Conservation (phyloP, 2,329 filamentous ascomycete species). For the Colletotrichum simmondsii region DNA sequence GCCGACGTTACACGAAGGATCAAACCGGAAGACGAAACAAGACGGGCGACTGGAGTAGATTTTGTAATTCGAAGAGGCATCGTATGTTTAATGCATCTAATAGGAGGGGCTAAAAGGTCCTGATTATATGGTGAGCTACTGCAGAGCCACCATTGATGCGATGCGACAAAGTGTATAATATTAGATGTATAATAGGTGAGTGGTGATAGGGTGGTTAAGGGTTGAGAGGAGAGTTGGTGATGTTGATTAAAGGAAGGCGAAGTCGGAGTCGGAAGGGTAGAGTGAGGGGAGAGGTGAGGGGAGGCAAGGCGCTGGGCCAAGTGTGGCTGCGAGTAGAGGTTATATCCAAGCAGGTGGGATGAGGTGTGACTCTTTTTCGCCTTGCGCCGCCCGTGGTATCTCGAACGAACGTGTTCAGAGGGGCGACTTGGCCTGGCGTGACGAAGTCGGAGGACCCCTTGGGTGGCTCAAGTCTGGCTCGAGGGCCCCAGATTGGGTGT, state of each 20-base stretch:
- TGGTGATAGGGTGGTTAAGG: slow-evolving; percentile 6
- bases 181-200: slow-evolving; percentile 5
- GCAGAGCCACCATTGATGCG: slow-evolving; percentile 42
- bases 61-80: slow-evolving; percentile 65
- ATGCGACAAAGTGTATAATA: slow-evolving; percentile 23
- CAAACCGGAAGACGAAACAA: slow-evolving; percentile 69
- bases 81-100: slow-evolving; percentile 52
- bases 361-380: slow-evolving; percentile 36
- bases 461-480: slow-evolving; percentile 33
- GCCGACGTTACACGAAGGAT: slow-evolving; percentile 65
- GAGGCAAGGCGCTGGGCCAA: slow-evolving; percentile 20
- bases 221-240: slow-evolving; percentile 7
- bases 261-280: background rate
- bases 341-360: slow-evolving; percentile 34
- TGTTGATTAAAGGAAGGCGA: background rate
- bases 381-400: slow-evolving; percentile 30
- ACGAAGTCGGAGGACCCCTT: slow-evolving; percentile 37
- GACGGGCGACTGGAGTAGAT: slow-evolving; percentile 71
- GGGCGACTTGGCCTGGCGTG: slow-evolving; percentile 36
- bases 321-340: slow-evolving; percentile 33
- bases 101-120: slow-evolving; percentile 40
- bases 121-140: slow-evolving; percentile 45
- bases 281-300: slow-evolving; percentile 16
- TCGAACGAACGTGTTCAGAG: slow-evolving; percentile 36
- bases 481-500: slow-evolving; percentile 30